Percentiles rank a stretch among this genome's conserved stretches.
Evolutionary conservation across 495 filamentous ascomycete species (phyloP).

Genomic region (Tuber borchii): DNA sequence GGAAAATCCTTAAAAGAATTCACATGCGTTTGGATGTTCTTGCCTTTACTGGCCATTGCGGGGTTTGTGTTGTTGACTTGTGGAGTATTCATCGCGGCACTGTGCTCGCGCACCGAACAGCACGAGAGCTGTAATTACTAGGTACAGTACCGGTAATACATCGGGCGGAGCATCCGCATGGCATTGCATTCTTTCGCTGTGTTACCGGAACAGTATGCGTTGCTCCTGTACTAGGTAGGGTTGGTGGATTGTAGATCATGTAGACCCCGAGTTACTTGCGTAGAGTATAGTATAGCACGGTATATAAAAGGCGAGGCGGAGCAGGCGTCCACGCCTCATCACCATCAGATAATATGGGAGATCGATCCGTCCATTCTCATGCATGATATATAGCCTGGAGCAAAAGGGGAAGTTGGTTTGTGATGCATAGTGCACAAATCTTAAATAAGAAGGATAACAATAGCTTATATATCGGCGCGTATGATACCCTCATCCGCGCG

Average conservation of each 20-base stretch:
- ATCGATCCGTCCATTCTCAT: neutral
- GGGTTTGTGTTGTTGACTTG: no score
- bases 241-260: neutral
- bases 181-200: neutral
- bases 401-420: neutral
- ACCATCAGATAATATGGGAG: neutral
- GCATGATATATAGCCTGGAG: neutral
- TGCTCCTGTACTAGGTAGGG: neutral
- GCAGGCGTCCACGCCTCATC: neutral
- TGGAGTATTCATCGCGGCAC: neutral
- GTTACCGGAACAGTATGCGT: neutral
- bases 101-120: no score
- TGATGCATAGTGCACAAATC: neutral
- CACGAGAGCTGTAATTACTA: no score
- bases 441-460: neutral
- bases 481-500: neutral
- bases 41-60: neutral
- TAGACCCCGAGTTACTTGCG: neutral
- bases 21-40: neutral
- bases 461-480: neutral
- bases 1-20: neutral
- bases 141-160: neutral
- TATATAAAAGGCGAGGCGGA: neutral
- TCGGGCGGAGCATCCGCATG: neutral
- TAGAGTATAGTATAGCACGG: neutral